A percentile compares a stretch with the other conserved stretches of the same genome.
Conservation (phyloP, 306 rosid species). For the Nissolia schottii region DNA sequence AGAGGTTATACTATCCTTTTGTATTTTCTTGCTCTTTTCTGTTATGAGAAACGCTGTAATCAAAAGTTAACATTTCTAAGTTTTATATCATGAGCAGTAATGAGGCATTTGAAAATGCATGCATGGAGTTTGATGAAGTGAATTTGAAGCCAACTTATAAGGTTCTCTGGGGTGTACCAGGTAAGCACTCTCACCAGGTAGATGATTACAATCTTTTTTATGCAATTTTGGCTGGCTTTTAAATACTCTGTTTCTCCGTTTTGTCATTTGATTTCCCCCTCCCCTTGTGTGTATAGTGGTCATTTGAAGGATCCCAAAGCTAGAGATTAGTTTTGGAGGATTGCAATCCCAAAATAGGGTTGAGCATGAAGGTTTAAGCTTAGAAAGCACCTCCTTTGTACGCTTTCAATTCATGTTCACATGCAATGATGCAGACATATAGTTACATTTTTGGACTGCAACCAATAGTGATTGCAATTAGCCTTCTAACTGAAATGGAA, state of each 20-base stretch:
- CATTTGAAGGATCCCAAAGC: slow-evolving; percentile 8
- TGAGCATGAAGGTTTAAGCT: neutral
- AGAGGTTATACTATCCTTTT: neutral
- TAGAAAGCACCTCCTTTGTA: neutral
- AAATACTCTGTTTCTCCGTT: neutral
- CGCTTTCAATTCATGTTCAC: neutral
- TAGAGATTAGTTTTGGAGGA: neutral
- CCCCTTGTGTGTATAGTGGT: neutral
- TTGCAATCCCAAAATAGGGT: slow-evolving; percentile 1
- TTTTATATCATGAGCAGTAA: slow-evolving; percentile 56
- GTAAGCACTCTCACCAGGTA: slow-evolving; percentile 33
- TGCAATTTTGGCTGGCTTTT: neutral
- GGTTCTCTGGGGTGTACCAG: slow-evolving; percentile 97
- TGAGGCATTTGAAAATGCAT: slow-evolving; percentile 83
- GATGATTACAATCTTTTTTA: neutral
- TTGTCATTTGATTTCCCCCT: slow-evolving; percentile 8
- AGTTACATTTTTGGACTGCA: neutral
- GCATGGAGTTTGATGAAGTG: slow-evolving; percentile 95
- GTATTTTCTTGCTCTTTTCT: neutral
- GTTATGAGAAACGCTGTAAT: neutral
- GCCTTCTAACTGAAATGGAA: neutral
- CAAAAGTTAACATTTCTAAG: slow-evolving; percentile 10
- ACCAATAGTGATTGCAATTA: neutral
- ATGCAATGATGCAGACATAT: neutral
- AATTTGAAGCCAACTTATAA: slow-evolving; percentile 92